Conservation (phyloP, 805 yeast genomes). For the Priceomyces haplophilus region DNA sequence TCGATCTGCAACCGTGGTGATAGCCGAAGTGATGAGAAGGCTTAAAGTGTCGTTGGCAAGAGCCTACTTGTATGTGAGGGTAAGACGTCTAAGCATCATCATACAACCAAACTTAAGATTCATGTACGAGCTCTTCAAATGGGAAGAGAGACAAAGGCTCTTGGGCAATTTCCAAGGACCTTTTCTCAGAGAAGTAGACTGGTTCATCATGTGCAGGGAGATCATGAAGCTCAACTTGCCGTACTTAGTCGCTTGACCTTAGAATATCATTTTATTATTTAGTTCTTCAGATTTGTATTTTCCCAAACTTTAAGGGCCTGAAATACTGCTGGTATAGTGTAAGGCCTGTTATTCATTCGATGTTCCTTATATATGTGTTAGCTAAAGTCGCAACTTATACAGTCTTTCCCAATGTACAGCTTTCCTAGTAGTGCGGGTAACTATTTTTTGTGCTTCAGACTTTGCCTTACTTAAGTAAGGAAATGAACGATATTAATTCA, state of each 20-base stretch:
- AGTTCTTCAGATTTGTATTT: background rate
- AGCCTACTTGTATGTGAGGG: slow-evolving; percentile 87
- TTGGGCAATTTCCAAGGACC: slow-evolving; percentile 10
- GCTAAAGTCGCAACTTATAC: no score
- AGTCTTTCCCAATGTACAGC: no score
- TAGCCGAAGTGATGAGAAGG: slow-evolving; percentile 89
- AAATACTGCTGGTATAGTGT: background rate
- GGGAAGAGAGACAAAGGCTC: slow-evolving; percentile 33
- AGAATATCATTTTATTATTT: background rate
- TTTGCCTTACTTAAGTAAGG: background rate
- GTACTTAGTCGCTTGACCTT: slow-evolving; percentile 39
- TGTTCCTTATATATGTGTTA: no score
- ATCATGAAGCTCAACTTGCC: slow-evolving; percentile 74
- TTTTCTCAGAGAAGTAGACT: slow-evolving; percentile 65
- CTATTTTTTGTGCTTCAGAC: background rate
- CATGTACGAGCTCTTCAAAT: slow-evolving; percentile 79
- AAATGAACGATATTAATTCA: no score
- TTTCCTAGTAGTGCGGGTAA: background rate
- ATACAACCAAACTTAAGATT: slow-evolving; percentile 91
- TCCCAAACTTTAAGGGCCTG: background rate
- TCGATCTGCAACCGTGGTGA: slow-evolving; percentile 90
- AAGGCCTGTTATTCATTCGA: no score
- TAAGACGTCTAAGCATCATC: slow-evolving; percentile 82
- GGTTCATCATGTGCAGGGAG: slow-evolving; percentile 85
- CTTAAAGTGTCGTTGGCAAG: slow-evolving; percentile 62